Conservation (phyloP, 192 early-diverging fungal species). For the Chytriomyces sp. region DNA sequence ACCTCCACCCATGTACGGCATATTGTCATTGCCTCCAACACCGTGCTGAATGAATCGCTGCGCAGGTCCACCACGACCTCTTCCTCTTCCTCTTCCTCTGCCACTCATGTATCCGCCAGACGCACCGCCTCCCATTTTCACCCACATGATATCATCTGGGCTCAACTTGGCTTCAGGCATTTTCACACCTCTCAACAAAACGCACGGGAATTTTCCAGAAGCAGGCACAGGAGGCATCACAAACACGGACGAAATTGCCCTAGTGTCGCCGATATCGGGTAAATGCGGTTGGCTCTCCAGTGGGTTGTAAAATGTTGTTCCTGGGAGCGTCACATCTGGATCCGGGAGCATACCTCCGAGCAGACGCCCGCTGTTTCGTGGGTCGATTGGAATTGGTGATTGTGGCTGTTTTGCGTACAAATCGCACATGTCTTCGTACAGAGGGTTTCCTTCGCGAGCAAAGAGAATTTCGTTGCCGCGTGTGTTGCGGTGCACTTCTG, state of each 20-base stretch:
- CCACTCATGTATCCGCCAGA: conserved; percentile 42
- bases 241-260: conserved; percentile 48
- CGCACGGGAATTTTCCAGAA: conserved; percentile 40
- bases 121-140: conserved; percentile 40
- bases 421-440: conserved; percentile 52
- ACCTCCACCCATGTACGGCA: conserved; percentile 36
- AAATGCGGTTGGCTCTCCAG: conserved; percentile 39
- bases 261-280: conserved; percentile 47
- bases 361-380: conserved; percentile 31
- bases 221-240: conserved; percentile 47
- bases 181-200: conserved; percentile 31
- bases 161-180: conserved; percentile 33
- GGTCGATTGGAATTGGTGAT: conserved; percentile 45
- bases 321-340: conserved; percentile 53
- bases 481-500: conserved; percentile 51
- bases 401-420: conserved; percentile 41
- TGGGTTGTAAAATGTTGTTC: conserved; percentile 54
- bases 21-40: background rate
- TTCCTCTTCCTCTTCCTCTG: conserved; percentile 28
- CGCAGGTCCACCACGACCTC: conserved; percentile 26
- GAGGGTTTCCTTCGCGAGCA: conserved; percentile 36
- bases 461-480: conserved; percentile 51
- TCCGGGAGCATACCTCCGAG: conserved; percentile 51
- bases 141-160: conserved; percentile 46
- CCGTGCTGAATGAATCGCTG: conserved; percentile 36